Conservation (phyloP, 1,284 basidiomycete species). For the Sporisorium iseilematis-ciliati region DNA sequence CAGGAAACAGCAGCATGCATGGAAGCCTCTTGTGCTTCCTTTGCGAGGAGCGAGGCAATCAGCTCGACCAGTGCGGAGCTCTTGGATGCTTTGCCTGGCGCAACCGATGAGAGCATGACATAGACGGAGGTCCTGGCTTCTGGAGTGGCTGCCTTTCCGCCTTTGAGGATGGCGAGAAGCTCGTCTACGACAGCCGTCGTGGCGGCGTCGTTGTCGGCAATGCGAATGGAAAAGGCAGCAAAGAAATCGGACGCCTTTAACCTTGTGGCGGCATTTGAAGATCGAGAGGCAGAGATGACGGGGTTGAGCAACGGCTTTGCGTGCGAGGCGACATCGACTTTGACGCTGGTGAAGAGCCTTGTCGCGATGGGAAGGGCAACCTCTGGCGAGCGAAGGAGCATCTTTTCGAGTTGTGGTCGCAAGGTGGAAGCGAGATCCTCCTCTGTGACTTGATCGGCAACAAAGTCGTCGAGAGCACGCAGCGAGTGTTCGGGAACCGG, state of each 20-base stretch:
- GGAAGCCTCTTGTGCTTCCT: slow-evolving; percentile 60
- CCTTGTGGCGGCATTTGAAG: slow-evolving; percentile 55
- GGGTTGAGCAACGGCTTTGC: slow-evolving; percentile 45
- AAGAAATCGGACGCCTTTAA: slow-evolving; percentile 47
- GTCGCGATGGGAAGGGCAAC: slow-evolving; percentile 51
- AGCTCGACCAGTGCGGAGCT: slow-evolving; percentile 44
- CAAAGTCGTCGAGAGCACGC: slow-evolving; percentile 56
- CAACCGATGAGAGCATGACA: slow-evolving; percentile 50
- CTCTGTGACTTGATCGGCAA: slow-evolving; percentile 46
- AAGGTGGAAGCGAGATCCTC: slow-evolving; percentile 51
- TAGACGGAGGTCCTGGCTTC: slow-evolving; percentile 59
- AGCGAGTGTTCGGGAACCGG: slow-evolving; percentile 43
- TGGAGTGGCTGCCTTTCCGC: slow-evolving; percentile 52
- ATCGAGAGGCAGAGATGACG: slow-evolving; percentile 56
- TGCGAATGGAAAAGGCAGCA: slow-evolving; percentile 26
- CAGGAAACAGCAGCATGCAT: slow-evolving; percentile 53
- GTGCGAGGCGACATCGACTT: slow-evolving; percentile 43
- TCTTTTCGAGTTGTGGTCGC: slow-evolving; percentile 66
- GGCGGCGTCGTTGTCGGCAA: slow-evolving; percentile 33
- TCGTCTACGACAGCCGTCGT: slow-evolving; percentile 45
- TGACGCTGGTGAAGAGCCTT: slow-evolving; percentile 45
- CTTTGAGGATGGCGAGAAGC: slow-evolving; percentile 54
- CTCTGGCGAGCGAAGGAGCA: slow-evolving; percentile 67
- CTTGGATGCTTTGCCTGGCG: slow-evolving; percentile 25
- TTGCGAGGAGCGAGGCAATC: slow-evolving; percentile 51